Evolutionary conservation across 768 basidiomycete genomes (phyloP).

Genomic region (Russula brevipes): DNA sequence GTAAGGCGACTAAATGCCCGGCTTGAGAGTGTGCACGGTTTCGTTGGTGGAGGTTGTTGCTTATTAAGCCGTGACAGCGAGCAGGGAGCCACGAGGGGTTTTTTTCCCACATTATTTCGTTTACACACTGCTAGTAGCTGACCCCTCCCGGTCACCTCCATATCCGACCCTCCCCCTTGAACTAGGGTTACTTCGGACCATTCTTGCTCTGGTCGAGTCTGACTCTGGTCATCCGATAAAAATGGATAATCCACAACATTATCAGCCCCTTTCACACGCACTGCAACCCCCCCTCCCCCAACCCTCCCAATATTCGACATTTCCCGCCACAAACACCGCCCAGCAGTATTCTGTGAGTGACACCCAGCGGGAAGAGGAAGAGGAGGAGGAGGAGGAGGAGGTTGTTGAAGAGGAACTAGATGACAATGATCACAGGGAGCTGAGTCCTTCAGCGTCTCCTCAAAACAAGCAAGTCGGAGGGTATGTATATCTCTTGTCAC

Average conservation of each 20-base stretch:
- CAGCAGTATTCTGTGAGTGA: constrained; percentile 29
- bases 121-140: constrained; percentile 5
- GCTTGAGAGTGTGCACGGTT: not conserved
- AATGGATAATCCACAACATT: constrained; percentile 71
- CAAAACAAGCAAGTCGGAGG: constrained; percentile 29
- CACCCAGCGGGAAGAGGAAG: constrained; percentile 50
- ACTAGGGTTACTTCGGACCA: constrained; percentile 18
- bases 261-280: constrained; percentile 77
- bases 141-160: constrained; percentile 18
- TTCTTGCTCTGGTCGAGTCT: constrained; percentile 14
- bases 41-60: constrained; percentile 11
- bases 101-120: constrained; percentile 26
- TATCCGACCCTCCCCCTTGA: constrained; percentile 17
- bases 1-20: not conserved
- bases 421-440: constrained; percentile 30
- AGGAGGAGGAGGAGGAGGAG: constrained; percentile 76
- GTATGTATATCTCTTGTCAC: constrained; percentile 30
- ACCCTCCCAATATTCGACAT: constrained; percentile 28
- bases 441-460: constrained; percentile 33
- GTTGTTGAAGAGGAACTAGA: constrained; percentile 63
- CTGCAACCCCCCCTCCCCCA: constrained; percentile 49
- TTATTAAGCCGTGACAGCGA: constrained; percentile 23
- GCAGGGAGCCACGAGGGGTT: not conserved
- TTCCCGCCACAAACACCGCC: constrained; percentile 18
- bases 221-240: constrained; percentile 27